A percentile compares a stretch with the other conserved stretches of the same genome.
Conservation (phyloP, 2,329 filamentous ascomycete species). For the Aspergillus neoniger region DNA sequence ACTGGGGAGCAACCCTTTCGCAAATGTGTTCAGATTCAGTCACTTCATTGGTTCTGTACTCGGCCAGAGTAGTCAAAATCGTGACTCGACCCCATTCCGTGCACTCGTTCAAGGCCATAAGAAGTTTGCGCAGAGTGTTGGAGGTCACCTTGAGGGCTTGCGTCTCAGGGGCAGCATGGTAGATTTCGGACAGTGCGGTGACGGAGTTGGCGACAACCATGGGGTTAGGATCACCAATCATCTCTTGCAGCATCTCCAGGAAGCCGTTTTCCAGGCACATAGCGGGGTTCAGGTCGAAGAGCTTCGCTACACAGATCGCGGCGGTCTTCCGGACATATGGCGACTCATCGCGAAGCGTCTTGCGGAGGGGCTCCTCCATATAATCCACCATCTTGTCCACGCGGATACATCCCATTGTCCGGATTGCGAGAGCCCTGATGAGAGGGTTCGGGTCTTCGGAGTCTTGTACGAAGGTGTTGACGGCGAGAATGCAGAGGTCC, state of each 20-base stretch:
- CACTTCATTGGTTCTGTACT: constrained; percentile 81
- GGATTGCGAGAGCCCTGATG: constrained; percentile 88
- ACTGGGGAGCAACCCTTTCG: constrained; percentile 92
- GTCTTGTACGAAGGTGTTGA: constrained; percentile 99
- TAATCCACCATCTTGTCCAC: constrained; percentile 99
- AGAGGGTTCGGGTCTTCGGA: constrained; percentile 97
- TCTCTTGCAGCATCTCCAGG: constrained; percentile 85
- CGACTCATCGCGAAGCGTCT: constrained; percentile 94
- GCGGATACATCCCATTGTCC: constrained; percentile 97
- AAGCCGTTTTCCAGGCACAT: constrained; percentile 98
- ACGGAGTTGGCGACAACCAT: constrained; percentile 99
- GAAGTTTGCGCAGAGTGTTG: constrained; percentile 85
- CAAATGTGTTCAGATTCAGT: constrained; percentile 99
- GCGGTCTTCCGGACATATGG: constrained; percentile 98
- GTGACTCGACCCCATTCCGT: constrained; percentile 98
- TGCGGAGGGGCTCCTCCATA: constrained; percentile 96
- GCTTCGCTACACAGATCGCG: constrained; percentile 94
- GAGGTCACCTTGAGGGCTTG: constrained; percentile 80
- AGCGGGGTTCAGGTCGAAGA: constrained; percentile 89
- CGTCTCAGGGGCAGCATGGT: constrained; percentile 86
- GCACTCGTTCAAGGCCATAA: constrained; percentile 96
- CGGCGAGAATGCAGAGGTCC: constrained; percentile 95
- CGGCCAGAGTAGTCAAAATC: constrained; percentile 83
- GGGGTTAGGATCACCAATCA: constrained; percentile 96
- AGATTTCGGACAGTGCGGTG: constrained; percentile 87